Evolutionary conservation across 345 rosid species (phyloP).

Genomic region (Populus simonii): DNA sequence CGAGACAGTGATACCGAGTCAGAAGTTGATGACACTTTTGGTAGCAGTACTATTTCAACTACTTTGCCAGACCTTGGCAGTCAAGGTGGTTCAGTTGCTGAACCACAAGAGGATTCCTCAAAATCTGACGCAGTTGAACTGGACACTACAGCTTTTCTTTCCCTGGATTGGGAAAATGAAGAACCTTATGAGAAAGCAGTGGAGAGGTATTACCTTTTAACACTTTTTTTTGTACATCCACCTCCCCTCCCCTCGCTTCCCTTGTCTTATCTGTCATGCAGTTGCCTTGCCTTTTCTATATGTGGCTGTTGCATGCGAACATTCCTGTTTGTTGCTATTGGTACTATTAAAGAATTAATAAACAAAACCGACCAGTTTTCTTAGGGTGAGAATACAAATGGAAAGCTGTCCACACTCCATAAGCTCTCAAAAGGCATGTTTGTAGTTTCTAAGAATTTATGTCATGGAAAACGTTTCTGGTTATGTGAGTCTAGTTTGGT

Average conservation of each 20-base stretch:
- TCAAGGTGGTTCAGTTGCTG: slow-evolving; percentile 44
- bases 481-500: not conserved
- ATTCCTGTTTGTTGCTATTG: not conserved
- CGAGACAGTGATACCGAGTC: slow-evolving; percentile 71
- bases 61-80: slow-evolving; percentile 39
- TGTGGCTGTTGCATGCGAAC: not conserved
- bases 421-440: not conserved
- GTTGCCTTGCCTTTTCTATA: not conserved
- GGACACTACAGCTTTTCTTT: slow-evolving; percentile 72
- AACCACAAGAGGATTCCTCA: slow-evolving; percentile 31
- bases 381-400: not conserved
- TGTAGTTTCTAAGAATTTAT: not conserved
- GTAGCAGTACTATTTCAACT: slow-evolving; percentile 39
- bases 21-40: slow-evolving; percentile 59
- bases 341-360: not conserved
- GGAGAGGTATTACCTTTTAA: slow-evolving; percentile 47
- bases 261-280: slow-evolving; percentile 1
- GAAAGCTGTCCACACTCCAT: not conserved
- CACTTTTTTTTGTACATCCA: not conserved
- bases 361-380: not conserved
- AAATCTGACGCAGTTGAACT: slow-evolving; percentile 44
- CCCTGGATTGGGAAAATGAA: slow-evolving; percentile 92
- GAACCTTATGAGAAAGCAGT: slow-evolving; percentile 87
- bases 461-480: not conserved
- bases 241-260: not conserved